Evolutionary conservation across 345 rosid genomes (phyloP).

Genomic region (Hibiscus mutabilis): DNA sequence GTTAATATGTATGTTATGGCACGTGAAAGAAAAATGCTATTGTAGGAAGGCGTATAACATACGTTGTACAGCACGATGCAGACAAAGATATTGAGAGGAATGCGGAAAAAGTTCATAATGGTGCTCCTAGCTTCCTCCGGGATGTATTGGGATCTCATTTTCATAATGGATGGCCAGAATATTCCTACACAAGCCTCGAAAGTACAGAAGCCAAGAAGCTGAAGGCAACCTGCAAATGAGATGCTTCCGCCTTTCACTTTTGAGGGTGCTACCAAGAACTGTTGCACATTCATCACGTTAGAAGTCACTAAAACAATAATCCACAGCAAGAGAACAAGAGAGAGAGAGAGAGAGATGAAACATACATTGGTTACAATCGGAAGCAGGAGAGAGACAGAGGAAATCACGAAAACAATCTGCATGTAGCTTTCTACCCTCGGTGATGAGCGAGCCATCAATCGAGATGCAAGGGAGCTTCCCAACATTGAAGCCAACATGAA

Average conservation of each 20-base stretch:
- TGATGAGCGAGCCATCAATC: slow-evolving; percentile 67
- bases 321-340: not conserved
- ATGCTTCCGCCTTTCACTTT: slow-evolving; percentile 68
- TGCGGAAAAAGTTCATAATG: slow-evolving; percentile 95
- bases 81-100: slow-evolving; percentile 90
- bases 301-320: not conserved
- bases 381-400: slow-evolving; percentile 68
- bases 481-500: slow-evolving; percentile 96
- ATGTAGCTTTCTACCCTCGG: slow-evolving; percentile 79
- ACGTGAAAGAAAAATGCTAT: not conserved
- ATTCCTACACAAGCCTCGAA: slow-evolving; percentile 90
- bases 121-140: slow-evolving; percentile 99
- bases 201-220: slow-evolving; percentile 81
- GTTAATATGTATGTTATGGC: not conserved
- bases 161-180: slow-evolving; percentile 99
- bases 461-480: slow-evolving; percentile 96
- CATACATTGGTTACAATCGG: slow-evolving; percentile 74
- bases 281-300: slow-evolving; percentile 20
- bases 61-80: slow-evolving; percentile 87
- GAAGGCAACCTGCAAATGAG: slow-evolving; percentile 55
- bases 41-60: slow-evolving; percentile 20
- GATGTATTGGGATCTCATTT: slow-evolving; percentile 97
- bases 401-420: slow-evolving; percentile 77
- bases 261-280: slow-evolving; percentile 68
- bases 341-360: no score